Evolutionary conservation across 371 early-diverging fungal genomes (phyloP), one percentile per base, ranked within the genome.

Genomic region (Apophysomyces trapeziformis): DNA sequence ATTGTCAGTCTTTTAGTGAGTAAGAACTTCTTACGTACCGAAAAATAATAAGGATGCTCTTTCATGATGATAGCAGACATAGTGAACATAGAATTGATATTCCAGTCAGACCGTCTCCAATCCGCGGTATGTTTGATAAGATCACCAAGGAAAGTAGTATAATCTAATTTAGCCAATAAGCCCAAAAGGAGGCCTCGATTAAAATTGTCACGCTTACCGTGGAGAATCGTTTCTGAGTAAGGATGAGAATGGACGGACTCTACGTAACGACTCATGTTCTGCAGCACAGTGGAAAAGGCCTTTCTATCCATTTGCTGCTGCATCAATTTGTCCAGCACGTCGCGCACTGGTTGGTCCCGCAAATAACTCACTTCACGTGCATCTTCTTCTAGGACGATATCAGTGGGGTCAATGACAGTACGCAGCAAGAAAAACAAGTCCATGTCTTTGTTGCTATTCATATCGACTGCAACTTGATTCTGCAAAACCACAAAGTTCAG

Each of bases 331-430:
- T 88, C 87, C 13, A 88, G 36, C 5, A 88, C 86, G 62, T 88
- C 88, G 5, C 85, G 83, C 7, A 88, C 77, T 13, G 88, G 88
- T 18, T 88, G 88, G 50, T 88, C 86, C 1, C 85, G 84, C 7
- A 88, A 69, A 64, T 81, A 84, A 2, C 85, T 73, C 5, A 78
- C 71, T 43, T 80, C 82, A 7, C 67, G 67, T 7, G 71, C 70
- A 44, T 79, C 83, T 50, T 85, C 87, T n/a, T 76, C 79, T 0
- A 84, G 84, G 1, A 88, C 80, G 43, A 83, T 71, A 66, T 86
- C 87, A 13, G 79, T 75, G 9, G 85, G 84, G 26, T 85, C 85
- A 38, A 86, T 79, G 0, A 86, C 85, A 14, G 85, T 80, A 1
- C 79, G 76, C 7, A 88, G 61, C 5, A 88, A 82, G 67, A 82